Evolutionary conservation across 2,329 filamentous ascomycete species (phyloP).

Genomic region (Aspergillus pseudoglaucus): DNA sequence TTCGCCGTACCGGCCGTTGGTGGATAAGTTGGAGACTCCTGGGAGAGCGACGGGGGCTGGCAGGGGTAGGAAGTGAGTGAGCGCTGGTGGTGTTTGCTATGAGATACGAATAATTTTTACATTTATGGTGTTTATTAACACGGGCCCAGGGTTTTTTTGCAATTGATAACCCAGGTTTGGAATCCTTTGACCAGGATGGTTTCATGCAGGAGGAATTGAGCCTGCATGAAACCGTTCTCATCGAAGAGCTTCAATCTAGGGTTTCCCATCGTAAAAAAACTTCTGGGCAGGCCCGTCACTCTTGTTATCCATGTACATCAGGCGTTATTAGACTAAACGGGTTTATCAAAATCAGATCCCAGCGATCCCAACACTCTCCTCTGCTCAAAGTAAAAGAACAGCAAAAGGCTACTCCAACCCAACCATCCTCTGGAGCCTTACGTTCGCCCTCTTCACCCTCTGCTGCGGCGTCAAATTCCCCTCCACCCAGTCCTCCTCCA

Average conservation of each 20-base stretch:
- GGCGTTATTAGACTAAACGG: too few relatives aligned
- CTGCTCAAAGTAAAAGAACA: background rate
- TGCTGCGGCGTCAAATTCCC: background rate
- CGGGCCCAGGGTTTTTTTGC: too few relatives aligned
- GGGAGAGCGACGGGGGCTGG: constrained; percentile 12
- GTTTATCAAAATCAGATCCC: too few relatives aligned
- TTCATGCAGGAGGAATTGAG: too few relatives aligned
- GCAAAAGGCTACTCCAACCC: constrained; percentile 1
- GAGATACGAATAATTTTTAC: constrained; percentile 10
- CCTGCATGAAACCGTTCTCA: too few relatives aligned
- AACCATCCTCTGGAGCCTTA: constrained; percentile 10
- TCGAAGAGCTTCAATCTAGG: too few relatives aligned
- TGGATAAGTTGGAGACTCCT: constrained; percentile 43
- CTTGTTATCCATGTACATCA: background rate
- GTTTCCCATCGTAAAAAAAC: too few relatives aligned
- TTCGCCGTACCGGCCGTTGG: constrained; percentile 55
- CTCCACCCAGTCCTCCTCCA: background rate
- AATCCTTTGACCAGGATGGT: too few relatives aligned
- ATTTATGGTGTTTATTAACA: constrained; percentile 1
- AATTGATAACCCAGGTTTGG: too few relatives aligned
- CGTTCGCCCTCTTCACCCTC: constrained; percentile 8
- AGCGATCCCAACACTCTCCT: background rate
- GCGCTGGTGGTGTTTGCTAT: background rate
- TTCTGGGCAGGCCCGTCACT: too few relatives aligned
- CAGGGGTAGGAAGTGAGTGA: constrained; percentile 27